Conservation (phyloP, 116 monocot species). For the Posidonia oceanica region DNA sequence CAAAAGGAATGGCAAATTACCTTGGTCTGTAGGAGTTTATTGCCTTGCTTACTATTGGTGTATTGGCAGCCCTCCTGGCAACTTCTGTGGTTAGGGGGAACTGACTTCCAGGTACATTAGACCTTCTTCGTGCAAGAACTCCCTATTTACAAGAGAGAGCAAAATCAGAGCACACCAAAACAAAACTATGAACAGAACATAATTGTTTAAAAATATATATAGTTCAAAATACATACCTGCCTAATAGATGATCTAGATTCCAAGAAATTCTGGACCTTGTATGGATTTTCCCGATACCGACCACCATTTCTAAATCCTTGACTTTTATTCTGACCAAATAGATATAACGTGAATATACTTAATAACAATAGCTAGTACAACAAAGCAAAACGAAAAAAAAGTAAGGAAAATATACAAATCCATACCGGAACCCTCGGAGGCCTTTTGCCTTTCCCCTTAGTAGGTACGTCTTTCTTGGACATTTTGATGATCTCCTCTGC, state of each 20-base stretch:
- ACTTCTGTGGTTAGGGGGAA: constrained; percentile 46
- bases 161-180: not conserved
- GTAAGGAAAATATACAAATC: not conserved
- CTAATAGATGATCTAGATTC: constrained; percentile 69
- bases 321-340: constrained; percentile 38
- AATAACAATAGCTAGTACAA: not conserved
- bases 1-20: constrained; percentile 12
- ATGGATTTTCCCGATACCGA: constrained; percentile 16
- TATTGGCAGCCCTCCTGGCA: constrained; percentile 45
- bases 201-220: not conserved
- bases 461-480: constrained; percentile 49
- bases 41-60: constrained; percentile 28
- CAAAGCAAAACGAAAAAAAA: too few species aligned
- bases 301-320: constrained; percentile 25
- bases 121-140: constrained; percentile 58
- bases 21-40: constrained; percentile 45
- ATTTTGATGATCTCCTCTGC: constrained; percentile 93
- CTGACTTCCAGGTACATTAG: constrained; percentile 53
- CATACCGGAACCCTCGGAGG: constrained; percentile 46
- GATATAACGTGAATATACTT: not conserved
- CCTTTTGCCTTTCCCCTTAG: constrained; percentile 27
- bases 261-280: constrained; percentile 39
- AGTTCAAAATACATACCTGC: constrained; percentile 28
- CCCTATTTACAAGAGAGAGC: constrained; percentile 23
- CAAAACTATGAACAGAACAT: not conserved